These are phyloP conservation scores for Breynia disticha DNA, from an alignment of 441 rosid genomes.

Conservation along the genomic window DNA sequence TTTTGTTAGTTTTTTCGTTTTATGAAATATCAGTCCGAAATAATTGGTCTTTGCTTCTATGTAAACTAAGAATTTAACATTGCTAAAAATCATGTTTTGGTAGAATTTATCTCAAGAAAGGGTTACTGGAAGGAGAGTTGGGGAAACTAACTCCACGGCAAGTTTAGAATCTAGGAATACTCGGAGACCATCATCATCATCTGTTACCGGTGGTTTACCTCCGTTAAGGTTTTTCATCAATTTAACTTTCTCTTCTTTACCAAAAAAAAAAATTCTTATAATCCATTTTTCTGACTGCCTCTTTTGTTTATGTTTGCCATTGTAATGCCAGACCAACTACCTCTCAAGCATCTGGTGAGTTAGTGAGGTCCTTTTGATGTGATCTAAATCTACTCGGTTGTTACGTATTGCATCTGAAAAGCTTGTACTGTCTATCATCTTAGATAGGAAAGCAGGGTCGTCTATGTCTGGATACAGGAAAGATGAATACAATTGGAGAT, in stretches of 20 bases:
- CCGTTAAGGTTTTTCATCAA: constrained; percentile 58
- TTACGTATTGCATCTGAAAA: constrained; percentile 15
- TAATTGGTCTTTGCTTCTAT: too few relatives aligned
- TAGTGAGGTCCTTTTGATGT: constrained; percentile 10
- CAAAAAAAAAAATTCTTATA: too few relatives aligned
- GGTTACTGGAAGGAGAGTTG: constrained; percentile 56
- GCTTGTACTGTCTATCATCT: neutral
- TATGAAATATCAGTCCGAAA: too few relatives aligned
- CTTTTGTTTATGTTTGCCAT: constrained; percentile 1
- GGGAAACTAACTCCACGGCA: constrained; percentile 52
- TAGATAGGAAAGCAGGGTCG: constrained; percentile 83
- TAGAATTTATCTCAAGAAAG: constrained; percentile 65
- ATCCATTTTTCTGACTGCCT: too few relatives aligned
- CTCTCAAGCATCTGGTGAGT: constrained; percentile 69
- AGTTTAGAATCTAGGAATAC: constrained; percentile 60
- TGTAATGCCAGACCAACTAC: constrained; percentile 41
- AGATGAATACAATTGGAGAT: constrained; percentile 80
- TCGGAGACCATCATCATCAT: constrained; percentile 60
- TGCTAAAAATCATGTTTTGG: constrained; percentile 9
- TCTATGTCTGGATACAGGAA: constrained; percentile 63
- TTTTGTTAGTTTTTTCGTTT: too few relatives aligned
- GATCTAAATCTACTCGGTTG: neutral
- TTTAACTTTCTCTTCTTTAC: constrained; percentile 3
- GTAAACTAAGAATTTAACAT: too few relatives aligned
- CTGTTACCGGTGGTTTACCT: constrained; percentile 86